phyloP scores from a whole-genome alignment of 129 eudicot genomes.

The Heracleum sosnowskyi region DNA sequence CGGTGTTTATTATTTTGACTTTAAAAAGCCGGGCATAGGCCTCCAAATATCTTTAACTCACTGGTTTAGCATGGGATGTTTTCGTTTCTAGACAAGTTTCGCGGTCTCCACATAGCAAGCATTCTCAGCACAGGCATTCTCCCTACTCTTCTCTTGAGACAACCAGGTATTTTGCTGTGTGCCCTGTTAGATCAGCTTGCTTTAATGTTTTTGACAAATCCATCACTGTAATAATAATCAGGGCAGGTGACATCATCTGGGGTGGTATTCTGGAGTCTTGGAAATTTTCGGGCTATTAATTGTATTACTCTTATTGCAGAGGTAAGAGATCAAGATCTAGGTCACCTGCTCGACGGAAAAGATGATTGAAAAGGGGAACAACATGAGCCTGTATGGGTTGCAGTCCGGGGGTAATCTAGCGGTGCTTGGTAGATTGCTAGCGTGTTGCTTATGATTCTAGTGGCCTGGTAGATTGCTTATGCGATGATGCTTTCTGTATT shows the following conservation, averaged over 20 bases:
- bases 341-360: constrained; percentile 45
- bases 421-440: not conserved
- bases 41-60: constrained; percentile 34
- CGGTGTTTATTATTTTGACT: constrained; percentile 5
- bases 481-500: not conserved
- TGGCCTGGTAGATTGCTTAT: not conserved
- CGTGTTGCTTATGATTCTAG: too few relatives aligned
- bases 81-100: constrained; percentile 90
- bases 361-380: constrained; percentile 22
- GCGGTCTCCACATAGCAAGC: constrained; percentile 99
- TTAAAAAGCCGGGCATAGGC: constrained; percentile 19
- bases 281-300: not conserved
- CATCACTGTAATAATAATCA: not conserved
- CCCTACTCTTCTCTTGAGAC: constrained; percentile 95
- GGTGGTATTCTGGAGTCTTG: constrained; percentile 1
- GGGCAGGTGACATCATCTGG: constrained; percentile 24
- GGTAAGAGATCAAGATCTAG: constrained; percentile 77
- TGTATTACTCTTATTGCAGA: constrained; percentile 32
- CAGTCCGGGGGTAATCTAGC: not conserved
- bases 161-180: constrained; percentile 57
- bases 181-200: constrained; percentile 4
- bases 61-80: constrained; percentile 76
- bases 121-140: constrained; percentile 97
- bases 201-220: constrained; percentile 13
- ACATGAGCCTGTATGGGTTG: not conserved